phyloP scores from a whole-genome alignment of 2,329 filamentous ascomycete genomes.

The Aureobasidium namibiae region DNA sequence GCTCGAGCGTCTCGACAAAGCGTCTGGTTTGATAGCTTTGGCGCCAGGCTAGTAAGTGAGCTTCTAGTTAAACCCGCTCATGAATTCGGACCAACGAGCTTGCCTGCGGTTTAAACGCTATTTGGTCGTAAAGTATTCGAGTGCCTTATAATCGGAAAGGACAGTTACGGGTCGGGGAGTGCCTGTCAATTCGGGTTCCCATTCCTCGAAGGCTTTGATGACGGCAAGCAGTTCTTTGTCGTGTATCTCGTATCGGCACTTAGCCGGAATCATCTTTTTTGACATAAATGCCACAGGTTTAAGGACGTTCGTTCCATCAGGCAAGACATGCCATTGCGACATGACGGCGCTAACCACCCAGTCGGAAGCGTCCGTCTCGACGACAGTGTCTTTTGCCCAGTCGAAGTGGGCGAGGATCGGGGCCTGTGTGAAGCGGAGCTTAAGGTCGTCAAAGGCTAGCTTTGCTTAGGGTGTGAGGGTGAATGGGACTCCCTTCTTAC shows the following conservation, averaged over 20 bases:
- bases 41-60: no score
- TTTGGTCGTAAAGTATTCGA: background rate
- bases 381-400: background rate
- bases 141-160: background rate
- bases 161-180: background rate
- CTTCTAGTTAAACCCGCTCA: no score
- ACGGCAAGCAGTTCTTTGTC: background rate
- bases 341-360: background rate
- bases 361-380: background rate
- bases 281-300: no score
- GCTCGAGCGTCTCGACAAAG: no score
- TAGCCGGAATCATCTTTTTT: background rate
- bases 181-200: background rate
- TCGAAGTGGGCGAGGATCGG: background rate
- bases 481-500: no score
- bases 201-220: background rate
- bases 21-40: no score
- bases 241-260: background rate
- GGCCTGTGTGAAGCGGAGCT: background rate
- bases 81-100: no score
- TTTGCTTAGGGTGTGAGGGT: no score
- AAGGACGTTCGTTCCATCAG: no score
- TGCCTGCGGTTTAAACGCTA: no score
- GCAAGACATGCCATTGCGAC: no score
- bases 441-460: background rate